Evolutionary conservation across 345 rosid genomes (phyloP).

Genomic region (Leavenworthia alabamica): DNA sequence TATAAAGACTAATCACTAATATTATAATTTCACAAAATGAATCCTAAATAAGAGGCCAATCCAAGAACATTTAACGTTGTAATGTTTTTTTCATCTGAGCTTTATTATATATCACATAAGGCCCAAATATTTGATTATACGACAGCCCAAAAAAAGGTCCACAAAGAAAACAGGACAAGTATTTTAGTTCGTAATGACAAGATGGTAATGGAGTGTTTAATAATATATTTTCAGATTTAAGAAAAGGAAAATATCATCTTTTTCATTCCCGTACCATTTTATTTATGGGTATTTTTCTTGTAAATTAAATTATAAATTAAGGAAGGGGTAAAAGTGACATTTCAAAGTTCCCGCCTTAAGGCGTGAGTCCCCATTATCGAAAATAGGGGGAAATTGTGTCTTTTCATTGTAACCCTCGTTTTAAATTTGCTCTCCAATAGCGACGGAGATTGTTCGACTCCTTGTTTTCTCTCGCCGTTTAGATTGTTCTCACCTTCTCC

Average conservation of each 20-base stretch:
- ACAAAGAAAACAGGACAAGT: no score
- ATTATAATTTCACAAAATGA: neutral
- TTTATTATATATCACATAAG: no score
- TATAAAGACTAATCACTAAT: neutral
- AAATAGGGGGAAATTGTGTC: constrained; percentile 4
- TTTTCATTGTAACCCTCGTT: constrained; percentile 13
- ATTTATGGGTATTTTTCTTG: neutral
- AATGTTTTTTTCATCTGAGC: no score
- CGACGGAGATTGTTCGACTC: constrained; percentile 7
- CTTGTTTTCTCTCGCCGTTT: constrained; percentile 19
- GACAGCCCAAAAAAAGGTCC: no score
- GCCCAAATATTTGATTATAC: no score
- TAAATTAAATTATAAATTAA: neutral
- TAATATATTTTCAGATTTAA: neutral
- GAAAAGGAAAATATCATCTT: neutral
- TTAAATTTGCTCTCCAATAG: constrained; percentile 12
- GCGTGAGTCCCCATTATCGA: constrained; percentile 14
- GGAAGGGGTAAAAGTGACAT: neutral
- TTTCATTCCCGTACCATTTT: neutral
- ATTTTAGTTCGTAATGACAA: no score
- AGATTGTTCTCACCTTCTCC: neutral
- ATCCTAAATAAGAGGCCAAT: constrained; percentile 13
- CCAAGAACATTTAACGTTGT: no score
- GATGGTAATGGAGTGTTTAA: no score
- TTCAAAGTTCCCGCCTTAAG: constrained; percentile 19